Conservation (phyloP, 2,329 filamentous ascomycete genomes). For the Hypoxylon sp. region DNA sequence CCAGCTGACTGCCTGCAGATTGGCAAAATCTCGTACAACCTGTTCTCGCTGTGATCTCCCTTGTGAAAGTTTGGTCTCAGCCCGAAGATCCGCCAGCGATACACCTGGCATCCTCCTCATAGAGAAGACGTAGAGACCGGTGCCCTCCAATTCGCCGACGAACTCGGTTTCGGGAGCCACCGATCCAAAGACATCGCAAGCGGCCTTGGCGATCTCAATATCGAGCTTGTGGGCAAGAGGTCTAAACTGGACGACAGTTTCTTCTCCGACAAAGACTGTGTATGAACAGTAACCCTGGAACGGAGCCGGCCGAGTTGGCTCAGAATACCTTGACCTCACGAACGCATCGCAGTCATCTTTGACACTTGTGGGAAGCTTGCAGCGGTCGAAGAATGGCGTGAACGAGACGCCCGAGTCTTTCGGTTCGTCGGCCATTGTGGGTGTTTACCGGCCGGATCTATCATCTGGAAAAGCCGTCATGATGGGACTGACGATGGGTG, state of each 20-base stretch:
- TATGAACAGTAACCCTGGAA: conserved; percentile 68
- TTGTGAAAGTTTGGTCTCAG: conserved; percentile 23
- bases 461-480: conserved; percentile 15
- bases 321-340: conserved; percentile 53
- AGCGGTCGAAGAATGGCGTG: conserved; percentile 52
- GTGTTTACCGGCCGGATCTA: conserved; percentile 18
- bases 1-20: conserved; percentile 59
- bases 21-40: conserved; percentile 60
- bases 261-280: conserved; percentile 60
- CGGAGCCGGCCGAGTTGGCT: conserved; percentile 53
- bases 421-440: conserved; percentile 44
- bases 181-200: conserved; percentile 57
- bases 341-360: conserved; percentile 55
- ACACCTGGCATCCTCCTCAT: conserved; percentile 61
- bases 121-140: conserved; percentile 58
- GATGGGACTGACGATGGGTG: conserved; percentile 1
- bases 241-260: conserved; percentile 65
- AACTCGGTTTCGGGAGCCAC: conserved; percentile 61
- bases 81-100: conserved; percentile 56
- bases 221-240: conserved; percentile 61
- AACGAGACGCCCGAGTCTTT: conserved; percentile 50
- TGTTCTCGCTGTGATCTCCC: conserved; percentile 45
- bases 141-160: conserved; percentile 55
- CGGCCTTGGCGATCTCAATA: conserved; percentile 55
- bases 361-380: conserved; percentile 46